Evolutionary conservation across 306 rosid genomes (phyloP).

Genomic region (Citrullus mucosospermus): DNA sequence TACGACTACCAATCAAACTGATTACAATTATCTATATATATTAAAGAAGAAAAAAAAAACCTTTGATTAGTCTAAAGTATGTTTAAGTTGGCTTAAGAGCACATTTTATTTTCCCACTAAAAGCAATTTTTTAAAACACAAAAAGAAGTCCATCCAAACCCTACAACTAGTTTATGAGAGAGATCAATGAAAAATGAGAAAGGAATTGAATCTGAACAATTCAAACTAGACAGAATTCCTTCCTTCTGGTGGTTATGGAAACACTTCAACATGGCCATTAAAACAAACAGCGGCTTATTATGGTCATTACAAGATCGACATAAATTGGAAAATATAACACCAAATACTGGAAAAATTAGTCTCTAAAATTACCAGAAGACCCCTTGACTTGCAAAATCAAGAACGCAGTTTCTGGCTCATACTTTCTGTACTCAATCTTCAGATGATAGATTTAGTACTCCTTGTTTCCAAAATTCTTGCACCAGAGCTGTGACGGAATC

Average conservation of each 20-base stretch:
- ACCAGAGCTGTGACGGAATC: slow-evolving; percentile 94
- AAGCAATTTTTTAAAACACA: too few species aligned
- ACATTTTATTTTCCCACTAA: too few species aligned
- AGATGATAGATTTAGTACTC: slow-evolving; percentile 35
- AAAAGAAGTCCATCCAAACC: too few species aligned
- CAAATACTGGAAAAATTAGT: background rate
- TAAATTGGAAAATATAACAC: background rate
- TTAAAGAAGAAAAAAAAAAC: too few species aligned
- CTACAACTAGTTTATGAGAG: background rate
- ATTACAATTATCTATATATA: too few species aligned
- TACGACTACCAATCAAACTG: too few species aligned
- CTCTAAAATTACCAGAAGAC: slow-evolving; percentile 8
- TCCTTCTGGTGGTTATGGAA: background rate
- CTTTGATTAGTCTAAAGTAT: too few species aligned
- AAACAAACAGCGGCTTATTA: slow-evolving; percentile 30
- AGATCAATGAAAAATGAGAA: background rate
- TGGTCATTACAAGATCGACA: background rate
- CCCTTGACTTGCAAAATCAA: slow-evolving; percentile 9
- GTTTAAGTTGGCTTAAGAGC: too few species aligned
- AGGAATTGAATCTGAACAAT: background rate
- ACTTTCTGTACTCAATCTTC: slow-evolving; percentile 12
- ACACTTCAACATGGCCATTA: background rate
- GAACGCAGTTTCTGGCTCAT: slow-evolving; percentile 15
- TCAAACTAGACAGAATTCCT: background rate
- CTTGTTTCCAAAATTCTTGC: slow-evolving; percentile 87